These are phyloP conservation scores for Didymella arachidicola DNA, from an alignment of 2,329 filamentous ascomycete species.

Conservation along the genomic window DNA sequence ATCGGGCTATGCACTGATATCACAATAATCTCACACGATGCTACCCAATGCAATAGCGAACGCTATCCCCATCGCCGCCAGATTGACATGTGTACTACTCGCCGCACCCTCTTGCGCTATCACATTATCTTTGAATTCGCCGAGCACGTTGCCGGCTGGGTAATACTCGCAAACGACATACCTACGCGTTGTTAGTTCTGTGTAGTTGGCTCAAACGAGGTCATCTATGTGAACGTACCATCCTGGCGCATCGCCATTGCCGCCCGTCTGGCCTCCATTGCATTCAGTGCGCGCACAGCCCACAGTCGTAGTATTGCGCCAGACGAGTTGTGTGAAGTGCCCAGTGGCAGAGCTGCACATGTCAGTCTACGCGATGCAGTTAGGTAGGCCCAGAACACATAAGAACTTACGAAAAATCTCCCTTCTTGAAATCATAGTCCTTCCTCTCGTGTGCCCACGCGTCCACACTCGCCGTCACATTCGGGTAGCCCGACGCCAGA, in stretches of 20 bases:
- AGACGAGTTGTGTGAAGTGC: constrained; percentile 43
- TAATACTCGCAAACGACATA: constrained; percentile 50
- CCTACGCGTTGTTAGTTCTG: not conserved
- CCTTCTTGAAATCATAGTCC: constrained; percentile 65
- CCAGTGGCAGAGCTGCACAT: constrained; percentile 50
- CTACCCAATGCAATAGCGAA: not conserved
- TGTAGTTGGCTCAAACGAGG: not conserved
- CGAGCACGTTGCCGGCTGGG: constrained; percentile 49
- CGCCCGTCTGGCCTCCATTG: constrained; percentile 16
- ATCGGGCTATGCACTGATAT: not conserved
- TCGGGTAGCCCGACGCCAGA: constrained; percentile 71
- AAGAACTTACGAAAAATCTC: constrained; percentile 59
- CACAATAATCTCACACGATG: not conserved
- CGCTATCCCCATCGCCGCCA: constrained; percentile 1
- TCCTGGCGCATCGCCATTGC: constrained; percentile 30
- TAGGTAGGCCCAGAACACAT: constrained; percentile 39
- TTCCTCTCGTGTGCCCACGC: constrained; percentile 70
- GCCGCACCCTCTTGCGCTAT: constrained; percentile 13
- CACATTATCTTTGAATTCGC: constrained; percentile 47
- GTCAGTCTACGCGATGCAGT: not conserved
- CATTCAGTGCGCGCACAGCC: constrained; percentile 36
- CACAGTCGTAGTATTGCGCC: constrained; percentile 32
- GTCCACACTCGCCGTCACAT: constrained; percentile 66
- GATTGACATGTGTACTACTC: not conserved
- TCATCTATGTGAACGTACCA: constrained; percentile 22